Evolutionary conservation across 75 land plant species (phyloP), one percentile per base, ranked within the genome.

Genomic region (Pinus albicaulis): DNA sequence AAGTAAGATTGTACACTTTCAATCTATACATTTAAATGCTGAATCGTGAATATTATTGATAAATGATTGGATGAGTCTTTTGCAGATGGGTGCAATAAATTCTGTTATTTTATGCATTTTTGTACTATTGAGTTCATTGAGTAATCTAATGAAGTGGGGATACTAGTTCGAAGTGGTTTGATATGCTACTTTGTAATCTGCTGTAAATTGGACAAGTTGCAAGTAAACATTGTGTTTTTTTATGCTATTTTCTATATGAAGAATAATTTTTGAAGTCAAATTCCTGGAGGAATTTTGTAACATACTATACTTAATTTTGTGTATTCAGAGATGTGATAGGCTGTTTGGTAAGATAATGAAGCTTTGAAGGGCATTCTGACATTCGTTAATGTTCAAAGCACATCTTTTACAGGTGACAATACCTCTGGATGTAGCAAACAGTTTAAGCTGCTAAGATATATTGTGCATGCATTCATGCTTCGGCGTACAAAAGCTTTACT

Each of bases 401-500:
- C 19, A 68, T 41, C n/a, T 52, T 34, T 68, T n/a, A 3, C 48
- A 68, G 71, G 48, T 68, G 71, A 68, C n/a, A 68, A 68, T 41
- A n/a, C 52, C n/a, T 36, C 71, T 41, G 71, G 73, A 61, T 68
- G 57, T 36, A 81, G 78, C 41, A 55, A 72, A 57, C 79, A 85
- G 34, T 73, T 88, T 70, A 82, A 78, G 61, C 74, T 72, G 55
- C 82, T 95, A 56, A 91, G 85, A 73, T 76, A 81, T 76, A 76
- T 95, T 74, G 38, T 95, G 76, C 78, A 76, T 60, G 92, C 86
- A 41, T 95, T 95, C 71, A 91, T 95, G 96, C 86, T 95, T 66
- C 88, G 98, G 20, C 83, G 98, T n/a, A 95, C 93, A 63, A 95
- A 95, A 71, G 77, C 90, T 56, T 85, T 89, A 71, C 91, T 95